A percentile compares a stretch with the other conserved stretches of the same genome.
These are phyloP conservation scores for Taphrina flavorubra DNA, from an alignment of 1,139 yeast species.

Conservation along the genomic window DNA sequence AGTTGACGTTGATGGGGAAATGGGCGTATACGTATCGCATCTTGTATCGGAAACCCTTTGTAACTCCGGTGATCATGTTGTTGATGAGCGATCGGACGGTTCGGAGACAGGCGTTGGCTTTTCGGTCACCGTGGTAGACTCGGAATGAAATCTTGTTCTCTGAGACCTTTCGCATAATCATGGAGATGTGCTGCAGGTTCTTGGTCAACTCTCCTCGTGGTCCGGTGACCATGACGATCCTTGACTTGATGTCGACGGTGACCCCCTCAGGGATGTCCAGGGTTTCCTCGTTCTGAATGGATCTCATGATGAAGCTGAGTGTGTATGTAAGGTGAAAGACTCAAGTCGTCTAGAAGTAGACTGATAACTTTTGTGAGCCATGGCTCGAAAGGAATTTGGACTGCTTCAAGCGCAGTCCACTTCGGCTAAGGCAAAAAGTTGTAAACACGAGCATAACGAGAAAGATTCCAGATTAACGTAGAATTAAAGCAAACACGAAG, in stretches of 20 bases:
- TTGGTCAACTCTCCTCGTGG: constrained; percentile 97
- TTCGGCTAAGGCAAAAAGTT: constrained; percentile 1
- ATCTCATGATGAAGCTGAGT: constrained; percentile 35
- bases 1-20: constrained; percentile 99
- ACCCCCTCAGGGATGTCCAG: constrained; percentile 95
- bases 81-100: constrained; percentile 94
- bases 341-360: too few relatives aligned
- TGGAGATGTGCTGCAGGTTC: constrained; percentile 93
- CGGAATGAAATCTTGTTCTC: constrained; percentile 79
- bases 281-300: constrained; percentile 64
- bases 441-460: neutral
- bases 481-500: neutral
- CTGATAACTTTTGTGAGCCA: neutral
- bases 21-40: constrained; percentile 99
- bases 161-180: constrained; percentile 80
- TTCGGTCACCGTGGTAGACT: constrained; percentile 99
- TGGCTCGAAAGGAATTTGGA: neutral
- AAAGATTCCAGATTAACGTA: neutral
- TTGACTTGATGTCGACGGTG: constrained; percentile 86
- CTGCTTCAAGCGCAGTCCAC: constrained; percentile 16
- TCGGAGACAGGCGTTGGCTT: constrained; percentile 99
- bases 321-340: neutral
- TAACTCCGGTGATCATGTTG: constrained; percentile 97
- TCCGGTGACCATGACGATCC: constrained; percentile 88
- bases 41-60: constrained; percentile 95